phyloP scores from a whole-genome alignment of 768 basidiomycete species.

The Flagelloscypha sp. region DNA sequence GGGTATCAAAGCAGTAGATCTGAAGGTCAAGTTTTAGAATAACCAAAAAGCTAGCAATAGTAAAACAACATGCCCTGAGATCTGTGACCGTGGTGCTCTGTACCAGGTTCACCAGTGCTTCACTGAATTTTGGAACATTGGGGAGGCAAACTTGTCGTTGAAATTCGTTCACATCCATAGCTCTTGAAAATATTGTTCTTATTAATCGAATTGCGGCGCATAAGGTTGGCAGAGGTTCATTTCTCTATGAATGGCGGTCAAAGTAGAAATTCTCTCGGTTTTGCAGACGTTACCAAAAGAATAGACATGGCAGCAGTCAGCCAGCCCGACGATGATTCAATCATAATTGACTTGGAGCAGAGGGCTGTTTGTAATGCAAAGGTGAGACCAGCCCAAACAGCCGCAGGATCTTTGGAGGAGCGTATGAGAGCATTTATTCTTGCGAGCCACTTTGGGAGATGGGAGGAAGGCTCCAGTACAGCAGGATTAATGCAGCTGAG shows the following conservation, averaged over 20 bases:
- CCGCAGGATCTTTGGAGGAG: slow-evolving; percentile 68
- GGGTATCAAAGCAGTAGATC: slow-evolving; percentile 35
- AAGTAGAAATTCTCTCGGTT: slow-evolving; percentile 14
- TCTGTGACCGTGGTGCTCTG: slow-evolving; percentile 44
- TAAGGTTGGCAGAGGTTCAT: slow-evolving; percentile 49
- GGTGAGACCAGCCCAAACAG: slow-evolving; percentile 74
- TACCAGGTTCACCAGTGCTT: slow-evolving; percentile 45
- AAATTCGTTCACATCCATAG: slow-evolving; percentile 63
- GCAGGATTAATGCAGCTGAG: slow-evolving; percentile 46
- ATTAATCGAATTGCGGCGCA: slow-evolving; percentile 63
- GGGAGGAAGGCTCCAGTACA: slow-evolving; percentile 50
- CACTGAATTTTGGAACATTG: slow-evolving; percentile 62
- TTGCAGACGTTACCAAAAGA: slow-evolving; percentile 54
- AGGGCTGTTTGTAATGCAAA: slow-evolving; percentile 60
- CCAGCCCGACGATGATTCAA: slow-evolving; percentile 71
- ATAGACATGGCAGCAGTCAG: slow-evolving; percentile 53
- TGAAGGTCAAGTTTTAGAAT: slow-evolving; percentile 18
- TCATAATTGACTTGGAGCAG: slow-evolving; percentile 49
- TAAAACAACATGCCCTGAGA: slow-evolving; percentile 40
- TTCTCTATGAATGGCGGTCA: slow-evolving; percentile 42
- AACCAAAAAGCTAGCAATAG: slow-evolving; percentile 1
- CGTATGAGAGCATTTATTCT: slow-evolving; percentile 67
- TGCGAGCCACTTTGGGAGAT: slow-evolving; percentile 69
- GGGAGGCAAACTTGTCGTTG: slow-evolving; percentile 72
- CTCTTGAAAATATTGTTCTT: slow-evolving; percentile 49